Base-by-base conservation (phyloP, 495 filamentous ascomycete genomes). In the Xylaria longipes region DNA sequence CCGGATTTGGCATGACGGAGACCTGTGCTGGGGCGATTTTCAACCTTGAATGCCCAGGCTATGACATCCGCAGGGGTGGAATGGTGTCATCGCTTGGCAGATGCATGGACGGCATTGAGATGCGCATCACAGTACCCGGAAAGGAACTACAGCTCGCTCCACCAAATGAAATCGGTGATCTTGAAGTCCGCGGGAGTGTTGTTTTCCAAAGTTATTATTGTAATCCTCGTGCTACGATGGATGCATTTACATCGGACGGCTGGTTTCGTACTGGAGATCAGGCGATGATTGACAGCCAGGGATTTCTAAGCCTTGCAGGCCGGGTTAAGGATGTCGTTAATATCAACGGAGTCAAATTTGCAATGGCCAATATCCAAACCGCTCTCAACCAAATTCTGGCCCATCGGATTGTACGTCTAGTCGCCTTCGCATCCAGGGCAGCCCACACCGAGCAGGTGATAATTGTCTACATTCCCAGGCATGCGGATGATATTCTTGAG, bases 1-100 rank as follows among this genome's bases (percentile, higher is more conserved):
- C 87, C 1, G 81, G 79, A 0, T 89, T 88, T 48, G 86, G 87
- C 22, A 88, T 89, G 87, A 89, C 87, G 0, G 87, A 89, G 73
- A 88, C 87, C 0, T 88, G 86, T 66, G 84, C 84, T 5, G 84
- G 86, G 1, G 62, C 71, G 17, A 89, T 86, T 56, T 82, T 74
- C 80, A 85, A 80, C 58, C 25, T 20, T 1, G 8, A 74, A 6
- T 84, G 77, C 37, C 83, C 83, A 0, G 48, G 17, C 5, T 82
- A 80, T 60, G 85, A 88, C 31, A 20, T 77, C 1, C 25, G 29
- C 9, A 39, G 67, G 8, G 57, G 61, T 8, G n/a, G n/a, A 68
- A 48, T 4, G 77, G 75, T 11, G 79, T 85, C 85, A 1, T 83
- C 80, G 3, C 48, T 87, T 0, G 86, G 86, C 1, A 61, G 61